Base-by-base conservation (phyloP, 306 rosid species). In the Alnus glutinosa region DNA sequence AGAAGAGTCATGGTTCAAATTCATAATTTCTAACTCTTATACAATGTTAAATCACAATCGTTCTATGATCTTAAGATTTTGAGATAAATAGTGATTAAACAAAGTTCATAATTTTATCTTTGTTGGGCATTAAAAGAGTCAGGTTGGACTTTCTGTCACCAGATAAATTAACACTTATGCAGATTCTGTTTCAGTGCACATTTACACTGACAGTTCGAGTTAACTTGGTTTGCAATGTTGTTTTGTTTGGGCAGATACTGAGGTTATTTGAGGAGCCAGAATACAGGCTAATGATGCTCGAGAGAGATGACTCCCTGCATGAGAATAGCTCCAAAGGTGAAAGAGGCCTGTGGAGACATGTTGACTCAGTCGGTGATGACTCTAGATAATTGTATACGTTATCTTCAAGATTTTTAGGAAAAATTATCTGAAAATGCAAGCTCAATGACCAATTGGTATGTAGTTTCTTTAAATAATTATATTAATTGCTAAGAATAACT, bases 211-310 rank as follows among this genome's bases (percentile, higher is more conserved):
- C 28, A 49, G 23, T 46, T 37, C n/a, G 10, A 5, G 50, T 42
- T 39, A 23, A 54, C 32, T 37, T 4, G 55, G 55, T n/a, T 2
- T 8, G 34, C 2, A 34, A 15, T 70, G 12, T 57, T 52, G 15
- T 64, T 72, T 36, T 54, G 16, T 59, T 77, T 77, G 39, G 13
- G 59, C 81, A 87, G 90, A 82, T 87, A 74, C 73, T 82, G 74
- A 77, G 82, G 79, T 46, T 87, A 44, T 77, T 87, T 55, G 85
- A 84, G 82, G 79, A 87, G 61, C 85, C 88, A 39, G 85, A 78
- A 9, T 73, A 80, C 75, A 71, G 83, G 85, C 42, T 82, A 50
- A 79, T 75, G 67, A 87, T 84, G 86, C 86, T 67, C 47, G 86
- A 77, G 39, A 82, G 84, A 48, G 83, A 87, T 42, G 83, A 81